A percentile compares a stretch with the other conserved stretches of the same genome.
phyloP scores from a whole-genome alignment of 1,284 basidiomycete species.

The Microbotryum violaceum region DNA sequence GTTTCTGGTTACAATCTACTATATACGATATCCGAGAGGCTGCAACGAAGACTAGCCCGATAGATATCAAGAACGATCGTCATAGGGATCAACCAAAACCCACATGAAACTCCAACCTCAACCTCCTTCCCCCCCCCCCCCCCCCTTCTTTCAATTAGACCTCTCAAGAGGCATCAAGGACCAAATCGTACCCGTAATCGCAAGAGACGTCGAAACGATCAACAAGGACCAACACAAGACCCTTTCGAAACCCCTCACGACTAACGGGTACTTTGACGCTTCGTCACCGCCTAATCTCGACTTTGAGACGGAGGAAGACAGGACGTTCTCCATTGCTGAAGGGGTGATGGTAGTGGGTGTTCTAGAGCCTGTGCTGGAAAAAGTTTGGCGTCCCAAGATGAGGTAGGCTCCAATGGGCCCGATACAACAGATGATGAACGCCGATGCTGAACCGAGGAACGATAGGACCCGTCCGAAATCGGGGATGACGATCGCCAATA shows the following conservation, averaged over 20 bases:
- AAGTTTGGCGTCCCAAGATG: neutral
- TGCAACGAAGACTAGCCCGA: too few species aligned
- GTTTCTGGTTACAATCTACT: too few species aligned
- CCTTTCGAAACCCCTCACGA: neutral
- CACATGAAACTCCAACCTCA: too few species aligned
- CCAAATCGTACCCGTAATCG: conserved; percentile 66
- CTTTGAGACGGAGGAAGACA: conserved; percentile 4
- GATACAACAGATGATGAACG: conserved; percentile 74
- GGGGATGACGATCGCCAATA: conserved; percentile 68
- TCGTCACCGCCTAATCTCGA: neutral
- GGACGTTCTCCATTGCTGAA: conserved; percentile 49
- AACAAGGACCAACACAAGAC: conserved; percentile 45
- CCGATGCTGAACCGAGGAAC: conserved; percentile 62
- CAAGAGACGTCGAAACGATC: conserved; percentile 56
- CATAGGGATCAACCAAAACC: too few species aligned
- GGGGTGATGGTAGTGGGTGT: neutral
- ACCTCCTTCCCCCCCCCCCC: too few species aligned
- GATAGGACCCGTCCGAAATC: conserved; percentile 85
- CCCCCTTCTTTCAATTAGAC: neutral
- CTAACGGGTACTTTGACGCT: neutral
- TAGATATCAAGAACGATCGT: too few species aligned
- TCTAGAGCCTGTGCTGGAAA: neutral
- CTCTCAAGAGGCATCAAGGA: conserved; percentile 49
- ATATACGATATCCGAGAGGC: too few species aligned
- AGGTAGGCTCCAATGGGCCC: conserved; percentile 52